Conservation (phyloP, 306 rosid genomes). For the Prunus salicina region DNA sequence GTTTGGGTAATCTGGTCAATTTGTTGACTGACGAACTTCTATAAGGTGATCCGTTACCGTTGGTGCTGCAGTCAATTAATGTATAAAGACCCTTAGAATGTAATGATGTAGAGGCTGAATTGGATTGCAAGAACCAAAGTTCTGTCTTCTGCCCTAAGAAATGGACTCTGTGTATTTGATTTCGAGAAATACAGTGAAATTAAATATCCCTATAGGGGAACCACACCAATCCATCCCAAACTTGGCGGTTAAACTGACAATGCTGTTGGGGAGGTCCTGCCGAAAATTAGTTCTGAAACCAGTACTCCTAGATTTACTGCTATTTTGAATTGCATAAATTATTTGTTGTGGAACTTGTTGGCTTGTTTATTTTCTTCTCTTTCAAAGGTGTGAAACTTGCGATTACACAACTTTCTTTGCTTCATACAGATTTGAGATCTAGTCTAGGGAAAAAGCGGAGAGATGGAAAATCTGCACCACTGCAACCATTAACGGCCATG, state of each 20-base stretch:
- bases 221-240: too few relatives aligned
- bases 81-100: background rate
- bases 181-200: too few relatives aligned
- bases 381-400: background rate
- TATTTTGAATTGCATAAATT: background rate
- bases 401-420: conserved; percentile 16
- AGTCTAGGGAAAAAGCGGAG: conserved; percentile 79
- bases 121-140: background rate
- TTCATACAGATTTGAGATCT: conserved; percentile 61
- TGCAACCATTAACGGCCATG: conserved; percentile 67
- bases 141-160: background rate
- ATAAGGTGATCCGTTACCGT: background rate
- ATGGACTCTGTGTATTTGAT: background rate
- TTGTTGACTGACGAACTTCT: background rate
- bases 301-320: background rate
- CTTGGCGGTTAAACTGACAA: too few relatives aligned
- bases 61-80: background rate
- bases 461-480: conserved; percentile 68
- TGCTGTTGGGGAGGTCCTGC: too few relatives aligned
- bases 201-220: too few relatives aligned
- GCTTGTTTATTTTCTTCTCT: background rate
- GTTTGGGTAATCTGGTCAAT: background rate
- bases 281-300: background rate
- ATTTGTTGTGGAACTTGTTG: background rate
- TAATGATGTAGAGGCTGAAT: background rate